These are phyloP conservation scores for Amyloporia xantha DNA, from an alignment of 768 basidiomycete species.

Conservation along the genomic window DNA sequence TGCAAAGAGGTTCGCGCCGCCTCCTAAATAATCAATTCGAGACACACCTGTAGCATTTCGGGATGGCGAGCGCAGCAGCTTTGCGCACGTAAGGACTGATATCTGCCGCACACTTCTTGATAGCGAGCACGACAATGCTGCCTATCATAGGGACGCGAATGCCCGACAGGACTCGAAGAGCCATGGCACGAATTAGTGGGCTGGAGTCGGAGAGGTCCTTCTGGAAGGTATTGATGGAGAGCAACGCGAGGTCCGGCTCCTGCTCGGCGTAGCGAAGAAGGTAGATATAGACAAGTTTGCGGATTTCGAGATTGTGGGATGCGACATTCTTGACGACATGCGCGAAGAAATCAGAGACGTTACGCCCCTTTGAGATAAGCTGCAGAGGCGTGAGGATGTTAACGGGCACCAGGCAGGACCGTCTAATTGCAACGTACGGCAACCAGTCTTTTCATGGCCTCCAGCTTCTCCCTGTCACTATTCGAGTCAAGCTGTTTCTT, in stretches of 20 bases:
- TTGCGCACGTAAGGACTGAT: conserved; percentile 93
- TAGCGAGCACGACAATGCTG: conserved; percentile 76
- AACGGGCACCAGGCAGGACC: neutral
- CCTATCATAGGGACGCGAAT: conserved; percentile 89
- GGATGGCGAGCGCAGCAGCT: conserved; percentile 83
- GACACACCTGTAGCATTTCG: conserved; percentile 75
- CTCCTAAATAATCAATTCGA: no score
- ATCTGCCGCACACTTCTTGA: conserved; percentile 90
- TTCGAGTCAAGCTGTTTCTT: conserved; percentile 81
- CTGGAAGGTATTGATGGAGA: conserved; percentile 98
- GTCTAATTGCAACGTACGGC: conserved; percentile 56
- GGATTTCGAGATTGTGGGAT: conserved; percentile 84
- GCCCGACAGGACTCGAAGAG: conserved; percentile 85
- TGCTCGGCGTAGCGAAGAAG: conserved; percentile 88
- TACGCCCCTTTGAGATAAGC: conserved; percentile 90
- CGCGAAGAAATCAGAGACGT: conserved; percentile 91
- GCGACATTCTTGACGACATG: conserved; percentile 97
- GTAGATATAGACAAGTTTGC: conserved; percentile 97
- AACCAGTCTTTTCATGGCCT: conserved; percentile 92
- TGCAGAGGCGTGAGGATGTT: conserved; percentile 24
- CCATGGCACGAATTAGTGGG: conserved; percentile 95
- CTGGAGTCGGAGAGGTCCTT: conserved; percentile 90
- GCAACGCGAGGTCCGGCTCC: conserved; percentile 89
- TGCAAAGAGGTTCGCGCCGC: no score
- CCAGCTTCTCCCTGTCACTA: conserved; percentile 85